Evolutionary conservation across 176 grass and related monocot genomes (phyloP), one percentile per base, ranked within the genome.

Genomic region (Calamus simplicifolius): DNA sequence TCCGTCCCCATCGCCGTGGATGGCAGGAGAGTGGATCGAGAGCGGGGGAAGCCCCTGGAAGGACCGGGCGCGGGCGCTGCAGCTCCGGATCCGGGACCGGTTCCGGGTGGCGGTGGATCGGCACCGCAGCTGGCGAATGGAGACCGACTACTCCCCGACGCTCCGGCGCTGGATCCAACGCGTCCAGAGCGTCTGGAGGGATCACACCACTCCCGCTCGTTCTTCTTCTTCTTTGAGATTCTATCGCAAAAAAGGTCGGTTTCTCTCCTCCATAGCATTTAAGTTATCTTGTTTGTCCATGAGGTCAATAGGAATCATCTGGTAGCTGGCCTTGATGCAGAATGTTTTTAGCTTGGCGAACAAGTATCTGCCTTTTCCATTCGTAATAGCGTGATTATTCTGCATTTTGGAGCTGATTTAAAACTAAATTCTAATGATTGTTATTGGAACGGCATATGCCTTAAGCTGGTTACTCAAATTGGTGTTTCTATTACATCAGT

Each of bases 41-140:
- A 63, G 81, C 54, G 59, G 79, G 27, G 78, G 67, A 16, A 63
- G 65, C 25, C 84, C 77, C 52, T 97, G 92, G 92, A 72, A 65
- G 57, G 87, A 97, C 53, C 65, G 78, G 13, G 81, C 75, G 4
- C 73, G 84, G 29, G 78, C 60, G 51, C 80, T 97, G 18, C 83
- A 82, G 62, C 4, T 62, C 54, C 84, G 74, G 57, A 88, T 97
- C 75, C 92, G 92, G 57, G 80, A 82, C 76, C 80, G 84, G 54
- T 82, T 97, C 75, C 87, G 87, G 16, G 81, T 91, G 19, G 87
- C 78, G 14, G 81, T 76, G 55, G 79, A 83, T 25, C 85, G 84
- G 60, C 81, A 83, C 13, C 80, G 83, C 63, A 69, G 73, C 16
- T 57, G 75, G 1, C 68, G 63, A 28, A 72, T 65, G 17, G 63